Percentiles rank a stretch among this genome's conserved stretches.
phyloP scores from a whole-genome alignment of 306 rosid genomes.

The Prunus armeniaca region DNA sequence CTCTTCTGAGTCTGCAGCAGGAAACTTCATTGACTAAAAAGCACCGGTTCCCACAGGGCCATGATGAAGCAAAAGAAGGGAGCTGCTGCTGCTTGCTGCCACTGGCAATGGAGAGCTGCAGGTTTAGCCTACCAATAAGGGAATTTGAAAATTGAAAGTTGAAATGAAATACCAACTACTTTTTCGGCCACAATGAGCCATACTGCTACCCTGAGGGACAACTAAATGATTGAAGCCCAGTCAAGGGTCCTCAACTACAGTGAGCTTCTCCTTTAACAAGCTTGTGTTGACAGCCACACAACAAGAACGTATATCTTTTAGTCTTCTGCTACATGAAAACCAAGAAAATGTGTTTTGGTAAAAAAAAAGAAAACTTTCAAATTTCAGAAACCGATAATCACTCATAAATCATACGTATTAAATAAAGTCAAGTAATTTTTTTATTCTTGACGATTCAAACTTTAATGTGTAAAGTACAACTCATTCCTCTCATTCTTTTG shows the following conservation, averaged over 20 bases:
- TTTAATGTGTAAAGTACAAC: not conserved
- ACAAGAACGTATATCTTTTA: no score
- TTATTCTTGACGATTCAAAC: not conserved
- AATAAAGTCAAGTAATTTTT: not conserved
- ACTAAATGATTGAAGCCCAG: not conserved
- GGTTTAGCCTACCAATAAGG: not conserved
- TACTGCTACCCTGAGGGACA: not conserved
- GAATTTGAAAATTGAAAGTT: conserved; percentile 8
- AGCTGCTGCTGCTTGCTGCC: not conserved
- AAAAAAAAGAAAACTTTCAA: not conserved
- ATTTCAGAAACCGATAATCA: not conserved
- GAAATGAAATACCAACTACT: not conserved
- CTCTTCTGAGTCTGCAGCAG: not conserved
- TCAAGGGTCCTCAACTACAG: not conserved
- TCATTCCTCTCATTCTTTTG: no score
- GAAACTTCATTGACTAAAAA: conserved; percentile 16
- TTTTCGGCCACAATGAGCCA: not conserved
- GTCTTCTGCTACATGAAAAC: not conserved
- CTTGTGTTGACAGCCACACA: no score
- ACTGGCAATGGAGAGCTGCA: conserved; percentile 7
- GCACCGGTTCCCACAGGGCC: not conserved
- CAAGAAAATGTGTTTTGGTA: not conserved
- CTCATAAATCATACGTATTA: not conserved
- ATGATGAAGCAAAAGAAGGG: conserved; percentile 14
- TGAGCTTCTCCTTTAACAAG: not conserved